Conservation (phyloP, 2,329 filamentous ascomycete species). For the Aspergillus sp. region DNA sequence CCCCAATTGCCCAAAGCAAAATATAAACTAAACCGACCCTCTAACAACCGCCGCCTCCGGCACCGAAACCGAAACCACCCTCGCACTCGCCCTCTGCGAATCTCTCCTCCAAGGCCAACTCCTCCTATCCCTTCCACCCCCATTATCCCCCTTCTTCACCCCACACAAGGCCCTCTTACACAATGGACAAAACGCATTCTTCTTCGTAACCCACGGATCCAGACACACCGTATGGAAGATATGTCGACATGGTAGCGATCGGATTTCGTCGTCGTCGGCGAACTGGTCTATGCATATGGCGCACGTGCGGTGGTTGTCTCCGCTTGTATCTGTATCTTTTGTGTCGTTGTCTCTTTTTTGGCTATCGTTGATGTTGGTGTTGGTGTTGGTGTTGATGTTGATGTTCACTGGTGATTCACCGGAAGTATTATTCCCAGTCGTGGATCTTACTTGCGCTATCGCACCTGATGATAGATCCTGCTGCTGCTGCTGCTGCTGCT, state of each 20-base stretch:
- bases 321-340: background rate
- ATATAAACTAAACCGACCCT: background rate
- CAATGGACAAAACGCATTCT: conserved; percentile 90
- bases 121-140: background rate
- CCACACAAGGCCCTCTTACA: conserved; percentile 62
- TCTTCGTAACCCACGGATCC: conserved; percentile 92
- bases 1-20: background rate
- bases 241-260: conserved; percentile 91
- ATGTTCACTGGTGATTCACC: no score
- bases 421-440: no score
- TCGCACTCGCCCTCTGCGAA: background rate
- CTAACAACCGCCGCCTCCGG: background rate
- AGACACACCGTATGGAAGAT: conserved; percentile 95
- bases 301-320: conserved; percentile 50
- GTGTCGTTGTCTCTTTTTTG: background rate
- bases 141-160: background rate
- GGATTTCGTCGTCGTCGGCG: conserved; percentile 91
- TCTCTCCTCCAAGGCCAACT: background rate
- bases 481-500: no score
- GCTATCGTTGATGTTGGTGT: no score
- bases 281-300: conserved; percentile 93
- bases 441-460: no score
- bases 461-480: no score
- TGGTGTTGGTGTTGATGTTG: no score
- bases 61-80: background rate